Conservation (phyloP, 169 alveolate species). For the Neospora caninum region DNA sequence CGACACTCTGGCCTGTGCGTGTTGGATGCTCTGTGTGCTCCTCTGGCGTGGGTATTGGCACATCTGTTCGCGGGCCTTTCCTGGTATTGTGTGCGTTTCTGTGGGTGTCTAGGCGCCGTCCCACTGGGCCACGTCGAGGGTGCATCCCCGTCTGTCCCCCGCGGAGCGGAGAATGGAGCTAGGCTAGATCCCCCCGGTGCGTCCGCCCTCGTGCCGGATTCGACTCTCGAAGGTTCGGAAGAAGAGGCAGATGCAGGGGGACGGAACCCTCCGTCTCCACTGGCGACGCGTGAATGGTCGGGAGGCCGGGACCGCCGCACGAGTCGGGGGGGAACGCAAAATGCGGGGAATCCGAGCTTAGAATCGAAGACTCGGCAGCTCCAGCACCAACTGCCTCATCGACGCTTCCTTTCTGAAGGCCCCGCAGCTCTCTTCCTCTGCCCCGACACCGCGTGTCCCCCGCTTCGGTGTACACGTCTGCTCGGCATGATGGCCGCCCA, state of each 20-base stretch:
- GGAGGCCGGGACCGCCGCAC: neutral
- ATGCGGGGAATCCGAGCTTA: too few relatives aligned
- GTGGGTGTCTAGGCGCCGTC: neutral
- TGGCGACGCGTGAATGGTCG: neutral
- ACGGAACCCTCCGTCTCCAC: neutral
- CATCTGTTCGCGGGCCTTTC: too few relatives aligned
- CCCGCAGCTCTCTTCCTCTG: neutral
- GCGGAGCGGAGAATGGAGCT: neutral
- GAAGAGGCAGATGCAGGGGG: neutral
- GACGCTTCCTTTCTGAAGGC: neutral
- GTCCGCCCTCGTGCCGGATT: neutral
- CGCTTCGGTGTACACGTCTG: slow-evolving; percentile 35
- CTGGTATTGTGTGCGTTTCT: neutral
- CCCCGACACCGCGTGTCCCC: slow-evolving; percentile 21
- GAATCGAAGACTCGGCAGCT: neutral
- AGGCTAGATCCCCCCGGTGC: neutral
- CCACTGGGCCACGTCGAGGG: slow-evolving; percentile 23
- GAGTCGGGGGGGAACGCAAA: too few relatives aligned
- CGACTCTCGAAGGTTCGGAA: neutral
- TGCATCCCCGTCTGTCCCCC: neutral
- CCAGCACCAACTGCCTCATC: neutral
- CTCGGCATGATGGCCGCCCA: slow-evolving; percentile 27
- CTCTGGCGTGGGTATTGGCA: neutral
- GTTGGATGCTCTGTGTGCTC: neutral
- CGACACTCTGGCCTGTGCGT: neutral